phyloP scores from a whole-genome alignment of 208 protist species.

The Acanthamoeba castellanii region DNA sequence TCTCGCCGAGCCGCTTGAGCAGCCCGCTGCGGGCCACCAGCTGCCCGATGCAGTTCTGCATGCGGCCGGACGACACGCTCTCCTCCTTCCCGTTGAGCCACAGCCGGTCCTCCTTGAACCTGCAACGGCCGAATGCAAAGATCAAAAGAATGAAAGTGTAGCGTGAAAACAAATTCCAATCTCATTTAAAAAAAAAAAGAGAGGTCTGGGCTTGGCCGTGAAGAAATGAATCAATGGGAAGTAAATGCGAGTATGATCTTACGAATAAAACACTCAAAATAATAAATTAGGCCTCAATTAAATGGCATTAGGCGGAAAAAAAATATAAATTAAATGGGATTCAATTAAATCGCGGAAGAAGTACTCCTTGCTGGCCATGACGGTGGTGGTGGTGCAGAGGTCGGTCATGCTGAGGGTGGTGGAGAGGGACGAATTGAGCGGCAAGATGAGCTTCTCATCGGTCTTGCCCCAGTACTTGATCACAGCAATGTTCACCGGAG shows the following conservation, averaged over 20 bases:
- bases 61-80: conserved; percentile 12
- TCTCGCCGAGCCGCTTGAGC: conserved; percentile 72
- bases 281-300: too few species aligned
- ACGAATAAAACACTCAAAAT: too few species aligned
- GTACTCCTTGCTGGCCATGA: conserved; percentile 84
- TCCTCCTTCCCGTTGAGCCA: conserved; percentile 75
- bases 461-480: conserved; percentile 99
- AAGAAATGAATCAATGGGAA: too few species aligned
- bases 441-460: conserved; percentile 95
- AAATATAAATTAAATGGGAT: not conserved
- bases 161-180: not conserved
- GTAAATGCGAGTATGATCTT: too few species aligned
- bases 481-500: conserved; percentile 99
- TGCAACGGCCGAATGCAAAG: too few species aligned
- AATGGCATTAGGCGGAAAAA: not conserved
- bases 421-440: conserved; percentile 97
- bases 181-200: too few species aligned
- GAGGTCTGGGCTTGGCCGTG: too few species aligned
- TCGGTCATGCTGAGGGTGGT: conserved; percentile 96
- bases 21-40: conserved; percentile 53
- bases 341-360: too few species aligned
- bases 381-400: conserved; percentile 96
- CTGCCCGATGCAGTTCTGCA: conserved; percentile 71
- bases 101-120: conserved; percentile 70
- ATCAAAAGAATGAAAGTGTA: not conserved